Percentiles rank a stretch among this genome's conserved stretches.
These are phyloP conservation scores for Agaricus bisporus DNA, from an alignment of 768 basidiomycete genomes.

Conservation along the genomic window DNA sequence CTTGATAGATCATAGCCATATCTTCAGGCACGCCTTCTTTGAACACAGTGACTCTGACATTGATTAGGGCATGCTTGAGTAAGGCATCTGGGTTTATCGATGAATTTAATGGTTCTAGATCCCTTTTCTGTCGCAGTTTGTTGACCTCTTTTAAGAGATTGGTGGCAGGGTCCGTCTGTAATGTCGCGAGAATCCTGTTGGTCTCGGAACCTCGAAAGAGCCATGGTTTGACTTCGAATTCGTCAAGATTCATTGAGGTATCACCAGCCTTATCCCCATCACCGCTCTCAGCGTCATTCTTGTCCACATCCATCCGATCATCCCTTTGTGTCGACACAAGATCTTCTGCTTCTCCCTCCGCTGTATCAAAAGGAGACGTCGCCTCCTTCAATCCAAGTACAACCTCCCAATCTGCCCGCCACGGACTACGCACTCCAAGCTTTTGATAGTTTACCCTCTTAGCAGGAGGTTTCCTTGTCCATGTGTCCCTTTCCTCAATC, in stretches of 20 bases:
- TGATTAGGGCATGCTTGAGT: constrained; percentile 57
- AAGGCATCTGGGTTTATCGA: constrained; percentile 35
- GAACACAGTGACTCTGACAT: constrained; percentile 55
- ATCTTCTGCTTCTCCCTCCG: constrained; percentile 20
- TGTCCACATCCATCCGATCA: constrained; percentile 17
- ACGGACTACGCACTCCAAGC: constrained; percentile 64
- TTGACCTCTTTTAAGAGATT: constrained; percentile 53
- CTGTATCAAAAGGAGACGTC: neutral
- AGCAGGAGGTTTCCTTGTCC: constrained; percentile 82
- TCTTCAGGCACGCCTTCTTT: constrained; percentile 71
- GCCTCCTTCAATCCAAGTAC: constrained; percentile 45
- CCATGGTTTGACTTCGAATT: constrained; percentile 45
- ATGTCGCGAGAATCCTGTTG: constrained; percentile 35
- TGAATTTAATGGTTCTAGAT: constrained; percentile 31
- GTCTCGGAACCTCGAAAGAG: constrained; percentile 57
- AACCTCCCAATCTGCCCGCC: constrained; percentile 68
- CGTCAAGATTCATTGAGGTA: constrained; percentile 18
- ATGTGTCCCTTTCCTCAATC: constrained; percentile 47
- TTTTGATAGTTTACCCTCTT: constrained; percentile 73
- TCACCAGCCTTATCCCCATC: constrained; percentile 18
- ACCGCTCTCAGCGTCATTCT: constrained; percentile 10
- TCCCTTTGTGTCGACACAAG: constrained; percentile 59
- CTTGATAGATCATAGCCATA: constrained; percentile 63
- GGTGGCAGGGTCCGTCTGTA: constrained; percentile 34
- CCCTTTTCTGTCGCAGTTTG: constrained; percentile 49